Evolutionary conservation across 148 eudicot species (phyloP), one percentile per base, ranked within the genome.

Genomic region (Linanthus parryae): DNA sequence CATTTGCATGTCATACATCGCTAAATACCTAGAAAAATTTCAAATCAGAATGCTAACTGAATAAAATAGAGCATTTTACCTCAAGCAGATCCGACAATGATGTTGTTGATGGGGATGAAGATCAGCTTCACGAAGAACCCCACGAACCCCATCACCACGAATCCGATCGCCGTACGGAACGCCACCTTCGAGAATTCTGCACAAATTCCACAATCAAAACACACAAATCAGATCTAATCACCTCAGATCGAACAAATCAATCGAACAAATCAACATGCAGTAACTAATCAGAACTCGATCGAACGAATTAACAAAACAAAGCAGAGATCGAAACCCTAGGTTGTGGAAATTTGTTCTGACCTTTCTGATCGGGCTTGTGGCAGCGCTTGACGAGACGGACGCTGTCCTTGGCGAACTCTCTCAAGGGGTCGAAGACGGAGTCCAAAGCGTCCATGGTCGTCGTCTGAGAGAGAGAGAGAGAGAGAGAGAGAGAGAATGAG

Each of bases 321-420:
- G n/a, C n/a, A n/a, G n/a, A n/a, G n/a, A n/a, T n/a, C n/a, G n/a
- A n/a, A n/a, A n/a, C n/a, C n/a, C n/a, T n/a, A n/a, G n/a, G n/a
- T n/a, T n/a, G n/a, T n/a, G n/a, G 22, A n/a, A n/a, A 59, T 54
- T 5, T n/a, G 12, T 5, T 5, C 35, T 11, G 11, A 77, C 88
- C 88, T 74, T 81, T 81, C 23, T 69, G 76, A 69, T 81, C 88
- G 62, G 88, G 88, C 55, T 81, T 81, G 72, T 81, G 88, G 71
- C 88, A 81, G 5, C 80, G 67, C 52, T 78, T 81, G 52, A 81
- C 84, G 17, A 81, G 84, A 21, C 88, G 83, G 58, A 66, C 57
- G 60, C 88, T 81, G 76, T 77, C 83, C 73, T 69, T 81, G 18
- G 84, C 62, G 71, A 81, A 81, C 38, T 74, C 77, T 56, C 88